Conservation (phyloP, 2,329 filamentous ascomycete genomes). For the Xylariaceae sp. region DNA sequence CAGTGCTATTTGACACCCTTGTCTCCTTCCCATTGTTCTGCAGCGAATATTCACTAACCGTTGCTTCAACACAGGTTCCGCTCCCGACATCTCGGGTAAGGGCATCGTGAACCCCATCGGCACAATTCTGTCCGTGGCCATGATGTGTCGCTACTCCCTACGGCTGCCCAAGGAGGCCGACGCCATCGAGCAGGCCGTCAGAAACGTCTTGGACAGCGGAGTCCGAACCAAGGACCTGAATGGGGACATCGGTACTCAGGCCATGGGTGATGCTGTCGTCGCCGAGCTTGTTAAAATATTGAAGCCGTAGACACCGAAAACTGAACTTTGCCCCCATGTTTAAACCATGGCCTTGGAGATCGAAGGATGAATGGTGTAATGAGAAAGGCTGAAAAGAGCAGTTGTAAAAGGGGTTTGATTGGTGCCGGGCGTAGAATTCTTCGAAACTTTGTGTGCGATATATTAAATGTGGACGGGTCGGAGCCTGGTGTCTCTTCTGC, state of each 20-base stretch:
- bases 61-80: constrained; percentile 61
- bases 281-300: constrained; percentile 67
- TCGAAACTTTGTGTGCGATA: background rate
- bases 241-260: constrained; percentile 64
- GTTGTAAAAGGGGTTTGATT: background rate
- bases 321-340: too few relatives aligned
- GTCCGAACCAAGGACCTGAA: constrained; percentile 80
- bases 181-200: constrained; percentile 76
- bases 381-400: background rate
- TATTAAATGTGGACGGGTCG: background rate
- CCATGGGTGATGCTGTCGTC: constrained; percentile 76
- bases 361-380: background rate
- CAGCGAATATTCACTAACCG: too few relatives aligned
- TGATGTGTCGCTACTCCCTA: constrained; percentile 95
- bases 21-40: background rate
- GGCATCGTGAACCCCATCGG: constrained; percentile 90
- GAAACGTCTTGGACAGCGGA: constrained; percentile 71
- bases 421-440: background rate
- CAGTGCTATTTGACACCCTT: too few relatives aligned
- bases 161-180: constrained; percentile 70
- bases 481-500: too few relatives aligned
- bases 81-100: constrained; percentile 88
- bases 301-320: constrained; percentile 31
- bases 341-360: too few relatives aligned
- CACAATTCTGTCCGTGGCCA: constrained; percentile 84